Evolutionary conservation across 805 yeast genomes (phyloP).

Genomic region (Saccharomyces kudriavzevii): DNA sequence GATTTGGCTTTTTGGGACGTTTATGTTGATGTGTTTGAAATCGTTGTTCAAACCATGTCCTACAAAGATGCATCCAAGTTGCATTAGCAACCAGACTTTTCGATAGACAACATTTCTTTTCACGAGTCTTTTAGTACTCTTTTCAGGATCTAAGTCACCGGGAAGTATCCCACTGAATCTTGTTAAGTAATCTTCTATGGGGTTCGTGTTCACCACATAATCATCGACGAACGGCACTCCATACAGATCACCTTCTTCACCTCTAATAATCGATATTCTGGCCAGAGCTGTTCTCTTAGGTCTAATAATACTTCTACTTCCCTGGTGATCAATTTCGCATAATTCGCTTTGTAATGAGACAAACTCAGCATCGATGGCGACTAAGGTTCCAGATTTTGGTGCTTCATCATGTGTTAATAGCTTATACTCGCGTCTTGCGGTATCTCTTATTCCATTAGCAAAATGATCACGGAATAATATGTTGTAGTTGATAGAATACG

Average conservation of each 20-base stretch:
- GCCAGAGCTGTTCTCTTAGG: conserved; percentile 79
- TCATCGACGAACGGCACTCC: conserved; percentile 89
- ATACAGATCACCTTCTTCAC: conserved; percentile 52
- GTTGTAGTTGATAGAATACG: conserved; percentile 52
- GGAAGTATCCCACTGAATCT: conserved; percentile 88
- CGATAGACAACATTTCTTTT: conserved; percentile 77
- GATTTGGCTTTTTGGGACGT: conserved; percentile 78
- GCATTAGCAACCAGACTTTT: conserved; percentile 80
- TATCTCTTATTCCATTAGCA: conserved; percentile 56
- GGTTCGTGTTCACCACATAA: conserved; percentile 66
- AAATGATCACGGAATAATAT: conserved; percentile 70
- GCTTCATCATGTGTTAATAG: conserved; percentile 61
- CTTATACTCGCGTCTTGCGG: conserved; percentile 53
- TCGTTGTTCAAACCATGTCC: conserved; percentile 93
- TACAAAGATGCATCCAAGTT: conserved; percentile 82
- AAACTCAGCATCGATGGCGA: conserved; percentile 96
- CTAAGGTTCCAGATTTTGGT: conserved; percentile 64
- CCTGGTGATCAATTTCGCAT: conserved; percentile 67
- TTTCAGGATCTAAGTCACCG: conserved; percentile 73
- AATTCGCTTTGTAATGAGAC: conserved; percentile 74
- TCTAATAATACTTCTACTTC: conserved; percentile 56
- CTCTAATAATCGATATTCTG: conserved; percentile 77
- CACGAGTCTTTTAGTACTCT: conserved; percentile 62
- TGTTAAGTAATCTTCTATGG: conserved; percentile 79
- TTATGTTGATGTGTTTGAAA: conserved; percentile 85